phyloP scores from a whole-genome alignment of 306 rosid genomes.

The Cicer bijugum region DNA sequence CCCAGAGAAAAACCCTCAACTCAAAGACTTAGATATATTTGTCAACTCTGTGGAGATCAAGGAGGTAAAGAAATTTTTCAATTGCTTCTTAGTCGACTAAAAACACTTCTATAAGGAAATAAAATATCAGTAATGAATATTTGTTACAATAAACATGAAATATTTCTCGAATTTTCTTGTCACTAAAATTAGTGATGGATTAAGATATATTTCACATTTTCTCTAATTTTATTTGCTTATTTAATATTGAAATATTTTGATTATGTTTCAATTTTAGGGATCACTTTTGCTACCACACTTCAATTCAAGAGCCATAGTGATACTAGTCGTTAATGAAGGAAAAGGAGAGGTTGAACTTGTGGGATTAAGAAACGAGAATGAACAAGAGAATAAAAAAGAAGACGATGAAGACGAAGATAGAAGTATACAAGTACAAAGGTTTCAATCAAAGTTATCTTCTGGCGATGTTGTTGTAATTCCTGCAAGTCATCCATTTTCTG shows the following conservation, averaged over 20 bases:
- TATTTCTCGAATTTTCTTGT: too few species aligned
- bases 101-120: too few species aligned
- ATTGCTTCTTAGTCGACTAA: too few species aligned
- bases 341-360: constrained; percentile 35
- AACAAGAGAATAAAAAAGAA: not conserved
- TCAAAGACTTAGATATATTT: constrained; percentile 14
- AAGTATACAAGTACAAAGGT: constrained; percentile 15
- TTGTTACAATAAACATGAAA: too few species aligned
- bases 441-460: constrained; percentile 1
- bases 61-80: not conserved
- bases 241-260: not conserved
- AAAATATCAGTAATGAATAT: too few species aligned
- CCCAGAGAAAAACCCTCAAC: constrained; percentile 21
- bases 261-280: constrained; percentile 26
- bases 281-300: constrained; percentile 38
- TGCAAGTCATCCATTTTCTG: constrained; percentile 45
- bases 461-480: constrained; percentile 47
- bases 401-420: not conserved
- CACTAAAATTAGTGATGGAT: too few species aligned
- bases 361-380: not conserved
- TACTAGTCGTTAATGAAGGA: constrained; percentile 31
- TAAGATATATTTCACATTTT: too few species aligned
- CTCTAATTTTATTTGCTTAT: too few species aligned
- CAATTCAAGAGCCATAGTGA: constrained; percentile 34
- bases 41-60: constrained; percentile 1